Base-by-base conservation (phyloP, 352 stramenopile species). In the Globisporangium apiculatum region DNA sequence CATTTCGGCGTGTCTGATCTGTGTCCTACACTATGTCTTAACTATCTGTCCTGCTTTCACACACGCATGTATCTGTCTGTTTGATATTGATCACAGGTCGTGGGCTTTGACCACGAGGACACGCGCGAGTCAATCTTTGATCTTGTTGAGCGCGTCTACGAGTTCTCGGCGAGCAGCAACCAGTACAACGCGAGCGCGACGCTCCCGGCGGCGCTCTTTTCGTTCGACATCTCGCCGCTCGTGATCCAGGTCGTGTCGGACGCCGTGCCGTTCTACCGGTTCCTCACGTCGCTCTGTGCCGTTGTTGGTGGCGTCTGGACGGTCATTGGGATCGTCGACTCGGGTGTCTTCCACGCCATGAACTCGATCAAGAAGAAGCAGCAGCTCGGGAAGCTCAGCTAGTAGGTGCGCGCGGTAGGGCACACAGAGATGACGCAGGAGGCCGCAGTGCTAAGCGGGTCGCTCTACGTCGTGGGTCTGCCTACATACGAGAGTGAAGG, bases 341-440 rank as follows among this genome's bases (percentile, higher is more conserved):
- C 81, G 6, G 82, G 81, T 15, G 70, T 91, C 18, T 94, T 91
- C 70, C 73, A 90, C 59, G 62, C 79, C 15, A 72, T 92, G 55
- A 91, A 91, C 65, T 90, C 82, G 46, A 85, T 94, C 66, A 84
- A 87, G 72, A 90, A 84, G 65, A 94, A 92, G 68, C 71, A 87
- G 65, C 70, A 87, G 60, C 71, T 94, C 42, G 84, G 84, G 60
- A 94, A 94, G 62, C 65, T 89, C 11, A 66, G 57, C 42, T 62
- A 62, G 48, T 31, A 14, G 15, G 50, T 4, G 17, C 24, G 24
- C 24, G 24, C 24, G 2, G 24, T 31, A 31, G 24, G 24, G 2
- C 24, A 31, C 24, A 31, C 24, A 3, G 24, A 31, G 24, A 31
- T 31, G 24, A 31, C 24, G 24, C 24, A 31, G 24, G 24, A 31